Evolutionary conservation across 371 early-diverging fungal genomes (phyloP), one percentile per base, ranked within the genome.

Genomic region (Syncephalastrum contaminatum): DNA sequence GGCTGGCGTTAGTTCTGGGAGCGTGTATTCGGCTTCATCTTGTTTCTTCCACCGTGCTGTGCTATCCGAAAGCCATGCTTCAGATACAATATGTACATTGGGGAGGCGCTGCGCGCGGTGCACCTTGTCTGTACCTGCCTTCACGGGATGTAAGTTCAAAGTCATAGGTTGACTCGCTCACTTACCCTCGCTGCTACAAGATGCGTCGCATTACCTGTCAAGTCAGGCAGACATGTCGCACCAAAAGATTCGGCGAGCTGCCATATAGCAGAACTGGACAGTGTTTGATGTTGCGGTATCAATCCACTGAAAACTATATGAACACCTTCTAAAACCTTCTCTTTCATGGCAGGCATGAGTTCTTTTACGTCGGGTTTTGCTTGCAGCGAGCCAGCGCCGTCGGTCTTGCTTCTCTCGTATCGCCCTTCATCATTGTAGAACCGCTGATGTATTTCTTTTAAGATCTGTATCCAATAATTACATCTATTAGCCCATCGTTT

Each of bases 171-270:
- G 19, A 15, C 13, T 1, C n/a, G 20, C 10, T 3, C 21, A 15
- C 27, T 48, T 49, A 59, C 89, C 72, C 86, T 84, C n/a, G 80
- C 79, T 14, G 92, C 89, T 25, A 94, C 79, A 4, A 94, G 68
- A 59, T 94, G 94, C 0, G 94, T 92, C 19, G 87, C 81, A 16
- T 76, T 66, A 0, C 69, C 64, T n/a, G 69, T 71, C 40, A 90
- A 55, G 3, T 87, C 81, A 0, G 58, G 62, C 0, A 72, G 73
- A 54, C 91, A 91, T 22, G 59, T 56, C 0, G 90, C 93, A 3
- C 92, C 92, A 76, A 88, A 91, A 7, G 75, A 70, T 41, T 62
- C 62, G 4, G 91, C 91, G 62, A 82, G 72, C 51, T 81, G 72
- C 92, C 92, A 91, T 30, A 88, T 80, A 52, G 92, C 90, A 13